These are phyloP conservation scores for Rhinocladiella similis DNA, from an alignment of 2,329 filamentous ascomycete genomes.

Conservation along the genomic window DNA sequence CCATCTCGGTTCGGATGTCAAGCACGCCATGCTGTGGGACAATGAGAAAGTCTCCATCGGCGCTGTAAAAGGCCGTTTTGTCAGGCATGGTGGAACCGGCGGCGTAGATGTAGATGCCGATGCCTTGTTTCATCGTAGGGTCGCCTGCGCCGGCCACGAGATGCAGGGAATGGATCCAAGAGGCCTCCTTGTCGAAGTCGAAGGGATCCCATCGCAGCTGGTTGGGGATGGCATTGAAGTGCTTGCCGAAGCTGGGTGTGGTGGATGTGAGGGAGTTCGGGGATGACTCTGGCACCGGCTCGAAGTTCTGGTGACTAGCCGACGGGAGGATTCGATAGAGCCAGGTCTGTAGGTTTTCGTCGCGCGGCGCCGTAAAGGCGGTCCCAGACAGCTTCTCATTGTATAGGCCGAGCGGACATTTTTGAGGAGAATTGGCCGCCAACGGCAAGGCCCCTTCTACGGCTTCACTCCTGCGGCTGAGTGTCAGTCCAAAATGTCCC, in stretches of 20 bases:
- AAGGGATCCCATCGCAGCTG: constrained; percentile 80
- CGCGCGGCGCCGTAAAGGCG: constrained; percentile 68
- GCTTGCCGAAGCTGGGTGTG: constrained; percentile 54
- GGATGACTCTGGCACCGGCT: constrained; percentile 44
- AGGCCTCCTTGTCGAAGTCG: constrained; percentile 65
- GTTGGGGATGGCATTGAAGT: constrained; percentile 74
- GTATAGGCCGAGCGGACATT: constrained; percentile 75
- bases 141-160: constrained; percentile 78
- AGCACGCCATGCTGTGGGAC: constrained; percentile 73
- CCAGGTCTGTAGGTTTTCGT: constrained; percentile 71
- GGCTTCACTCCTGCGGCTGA: constrained; percentile 66
- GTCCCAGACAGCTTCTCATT: constrained; percentile 76
- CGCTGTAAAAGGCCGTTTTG: constrained; percentile 78
- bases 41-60: constrained; percentile 76
- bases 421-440: constrained; percentile 79
- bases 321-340: constrained; percentile 69
- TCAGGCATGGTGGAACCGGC: constrained; percentile 74
- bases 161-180: constrained; percentile 69
- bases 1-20: constrained; percentile 76
- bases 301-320: constrained; percentile 57
- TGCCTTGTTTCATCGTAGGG: constrained; percentile 72
- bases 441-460: constrained; percentile 71
- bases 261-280: constrained; percentile 47
- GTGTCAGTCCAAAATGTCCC: constrained; percentile 1
- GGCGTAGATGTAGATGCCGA: constrained; percentile 80